phyloP scores from a whole-genome alignment of 1,284 basidiomycete genomes.

The Abortiporus biennis region DNA sequence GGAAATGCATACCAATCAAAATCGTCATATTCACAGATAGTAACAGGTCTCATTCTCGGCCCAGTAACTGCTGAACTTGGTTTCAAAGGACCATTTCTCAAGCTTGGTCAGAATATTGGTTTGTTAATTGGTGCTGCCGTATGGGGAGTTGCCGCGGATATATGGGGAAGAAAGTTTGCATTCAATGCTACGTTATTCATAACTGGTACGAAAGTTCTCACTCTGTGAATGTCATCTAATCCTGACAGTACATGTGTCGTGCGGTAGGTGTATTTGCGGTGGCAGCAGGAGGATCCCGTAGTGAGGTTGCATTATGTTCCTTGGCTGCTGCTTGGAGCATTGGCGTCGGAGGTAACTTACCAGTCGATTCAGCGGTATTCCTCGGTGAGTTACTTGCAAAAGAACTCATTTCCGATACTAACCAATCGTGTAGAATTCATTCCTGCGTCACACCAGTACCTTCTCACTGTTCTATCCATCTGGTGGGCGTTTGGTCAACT shows the following conservation, averaged over 20 bases:
- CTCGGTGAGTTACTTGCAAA: constrained; percentile 33
- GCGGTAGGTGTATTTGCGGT: constrained; percentile 52
- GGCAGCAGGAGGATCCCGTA: constrained; percentile 36
- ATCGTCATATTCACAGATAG: constrained; percentile 28
- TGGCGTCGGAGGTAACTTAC: constrained; percentile 49
- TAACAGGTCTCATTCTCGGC: constrained; percentile 50
- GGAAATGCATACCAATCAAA: neutral
- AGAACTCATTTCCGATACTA: neutral
- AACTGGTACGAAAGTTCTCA: too few relatives aligned
- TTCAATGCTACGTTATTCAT: constrained; percentile 64
- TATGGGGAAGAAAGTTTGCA: constrained; percentile 59
- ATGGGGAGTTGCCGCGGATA: constrained; percentile 58
- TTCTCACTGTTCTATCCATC: constrained; percentile 61
- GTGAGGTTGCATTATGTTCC: constrained; percentile 37
- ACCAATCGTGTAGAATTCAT: constrained; percentile 42
- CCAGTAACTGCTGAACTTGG: constrained; percentile 53
- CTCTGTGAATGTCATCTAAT: too few relatives aligned
- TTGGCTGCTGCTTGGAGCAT: constrained; percentile 38
- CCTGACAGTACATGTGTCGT: too few relatives aligned
- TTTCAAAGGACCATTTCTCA: constrained; percentile 48
- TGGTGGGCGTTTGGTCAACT: constrained; percentile 72
- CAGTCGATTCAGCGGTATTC: constrained; percentile 63
- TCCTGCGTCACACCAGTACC: constrained; percentile 62
- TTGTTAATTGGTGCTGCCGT: constrained; percentile 59
- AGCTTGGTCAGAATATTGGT: constrained; percentile 55